These are phyloP conservation scores for Mortierella sp. DNA, from an alignment of 371 early-diverging fungal species.

Conservation along the genomic window DNA sequence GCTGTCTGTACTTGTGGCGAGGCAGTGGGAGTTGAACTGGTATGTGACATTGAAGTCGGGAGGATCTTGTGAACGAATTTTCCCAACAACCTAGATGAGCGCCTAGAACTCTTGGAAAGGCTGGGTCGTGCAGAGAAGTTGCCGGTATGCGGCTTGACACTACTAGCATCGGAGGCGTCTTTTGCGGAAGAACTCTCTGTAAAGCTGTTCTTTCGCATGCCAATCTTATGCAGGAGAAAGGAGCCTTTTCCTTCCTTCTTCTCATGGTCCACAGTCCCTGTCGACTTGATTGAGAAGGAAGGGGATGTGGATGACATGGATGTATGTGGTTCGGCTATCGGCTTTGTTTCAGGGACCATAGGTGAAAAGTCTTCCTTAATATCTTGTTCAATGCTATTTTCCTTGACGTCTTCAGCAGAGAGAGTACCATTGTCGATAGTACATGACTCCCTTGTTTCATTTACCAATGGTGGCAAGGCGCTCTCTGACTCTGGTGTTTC, in stretches of 20 bases:
- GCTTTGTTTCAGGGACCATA: background rate
- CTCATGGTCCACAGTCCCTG: slow-evolving; percentile 11
- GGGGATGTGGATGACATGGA: background rate
- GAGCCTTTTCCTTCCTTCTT: slow-evolving; percentile 21
- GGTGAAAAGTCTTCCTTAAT: background rate
- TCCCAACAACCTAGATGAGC: slow-evolving; percentile 41
- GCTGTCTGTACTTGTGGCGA: slow-evolving; percentile 7
- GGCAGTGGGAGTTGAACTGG: slow-evolving; percentile 1
- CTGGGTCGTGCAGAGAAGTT: slow-evolving; percentile 7
- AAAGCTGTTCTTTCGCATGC: slow-evolving; percentile 43
- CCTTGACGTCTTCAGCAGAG: background rate
- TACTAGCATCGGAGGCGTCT: slow-evolving; percentile 16
- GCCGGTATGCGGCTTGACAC: slow-evolving; percentile 17
- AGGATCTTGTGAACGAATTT: slow-evolving; percentile 51
- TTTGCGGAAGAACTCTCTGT: slow-evolving; percentile 15
- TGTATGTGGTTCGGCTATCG: slow-evolving; percentile 12
- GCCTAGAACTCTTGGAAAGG: slow-evolving; percentile 22
- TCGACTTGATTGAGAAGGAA: slow-evolving; percentile 8
- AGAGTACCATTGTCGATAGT: background rate
- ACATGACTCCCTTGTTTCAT: slow-evolving; percentile 2
- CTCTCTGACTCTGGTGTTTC: background rate
- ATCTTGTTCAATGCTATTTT: background rate
- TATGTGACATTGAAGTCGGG: slow-evolving; percentile 19
- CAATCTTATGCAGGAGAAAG: slow-evolving; percentile 36
- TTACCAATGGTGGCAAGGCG: background rate